phyloP scores from a whole-genome alignment of 2,329 filamentous ascomycete species.

The Atkinsonella hypoxylon region DNA sequence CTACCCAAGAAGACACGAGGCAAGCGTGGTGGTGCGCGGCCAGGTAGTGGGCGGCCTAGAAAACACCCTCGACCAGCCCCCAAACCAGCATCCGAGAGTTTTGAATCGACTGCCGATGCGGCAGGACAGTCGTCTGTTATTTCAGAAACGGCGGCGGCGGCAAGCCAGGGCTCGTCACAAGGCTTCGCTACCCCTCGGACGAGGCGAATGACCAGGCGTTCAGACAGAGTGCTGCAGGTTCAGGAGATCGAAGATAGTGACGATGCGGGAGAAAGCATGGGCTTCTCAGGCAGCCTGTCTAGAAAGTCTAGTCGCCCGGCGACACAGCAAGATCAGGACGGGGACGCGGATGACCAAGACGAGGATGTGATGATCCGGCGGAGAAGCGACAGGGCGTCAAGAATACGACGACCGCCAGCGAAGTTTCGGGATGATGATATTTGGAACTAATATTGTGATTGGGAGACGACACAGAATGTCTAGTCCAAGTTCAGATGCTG shows the following conservation, averaged over 20 bases:
- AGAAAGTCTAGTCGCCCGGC: neutral
- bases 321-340: constrained; percentile 6
- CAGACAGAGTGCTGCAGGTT: constrained; percentile 5
- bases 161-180: neutral
- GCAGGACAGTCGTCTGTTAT: neutral
- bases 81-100: constrained; percentile 1
- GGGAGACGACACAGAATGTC: neutral
- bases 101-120: neutral
- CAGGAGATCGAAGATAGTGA: constrained; percentile 20
- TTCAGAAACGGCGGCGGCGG: neutral
- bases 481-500: neutral
- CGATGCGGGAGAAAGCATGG: constrained; percentile 8
- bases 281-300: neutral
- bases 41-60: constrained; percentile 27
- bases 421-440: constrained; percentile 24
- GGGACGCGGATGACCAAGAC: constrained; percentile 13
- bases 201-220: neutral
- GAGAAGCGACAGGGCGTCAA: constrained; percentile 15
- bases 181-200: neutral
- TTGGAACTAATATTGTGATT: constrained; percentile 9
- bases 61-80: constrained; percentile 21
- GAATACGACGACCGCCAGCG: constrained; percentile 22
- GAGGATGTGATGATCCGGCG: constrained; percentile 20
- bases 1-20: constrained; percentile 23
- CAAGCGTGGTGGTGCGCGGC: constrained; percentile 26